Evolutionary conservation across 768 basidiomycete genomes (phyloP).

Genomic region (Pisolithus orientalis): DNA sequence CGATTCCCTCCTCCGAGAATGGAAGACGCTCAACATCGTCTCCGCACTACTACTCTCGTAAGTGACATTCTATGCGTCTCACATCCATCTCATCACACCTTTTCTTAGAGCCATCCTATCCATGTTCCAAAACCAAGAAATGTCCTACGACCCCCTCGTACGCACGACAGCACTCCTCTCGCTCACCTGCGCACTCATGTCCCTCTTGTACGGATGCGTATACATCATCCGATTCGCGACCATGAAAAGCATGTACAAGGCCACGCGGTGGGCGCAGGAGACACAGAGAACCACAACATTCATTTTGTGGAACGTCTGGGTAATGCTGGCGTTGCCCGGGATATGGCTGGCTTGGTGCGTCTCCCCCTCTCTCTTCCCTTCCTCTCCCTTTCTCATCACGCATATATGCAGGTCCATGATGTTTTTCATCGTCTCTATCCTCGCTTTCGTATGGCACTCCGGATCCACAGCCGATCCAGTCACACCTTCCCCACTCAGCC

Average conservation of each 20-base stretch:
- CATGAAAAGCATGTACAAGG: slow-evolving; percentile 68
- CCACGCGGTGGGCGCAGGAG: slow-evolving; percentile 72
- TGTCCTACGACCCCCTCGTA: slow-evolving; percentile 53
- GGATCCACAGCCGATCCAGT: slow-evolving; percentile 39
- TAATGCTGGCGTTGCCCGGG: slow-evolving; percentile 58
- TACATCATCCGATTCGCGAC: slow-evolving; percentile 67
- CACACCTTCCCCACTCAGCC: slow-evolving; percentile 30
- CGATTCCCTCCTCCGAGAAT: no score
- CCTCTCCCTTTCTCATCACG: neutral
- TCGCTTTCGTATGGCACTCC: slow-evolving; percentile 35
- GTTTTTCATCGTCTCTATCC: no score
- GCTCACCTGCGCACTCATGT: slow-evolving; percentile 33
- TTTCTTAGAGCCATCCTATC: slow-evolving; percentile 56
- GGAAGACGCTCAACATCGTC: no score
- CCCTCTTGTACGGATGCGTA: slow-evolving; percentile 53
- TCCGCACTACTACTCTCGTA: slow-evolving; percentile 42
- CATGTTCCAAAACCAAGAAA: slow-evolving; percentile 51
- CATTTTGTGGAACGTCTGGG: slow-evolving; percentile 64
- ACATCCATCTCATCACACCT: no score
- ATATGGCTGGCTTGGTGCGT: slow-evolving; percentile 65
- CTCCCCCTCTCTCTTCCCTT: neutral
- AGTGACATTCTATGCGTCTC: slow-evolving; percentile 13
- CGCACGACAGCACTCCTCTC: slow-evolving; percentile 60
- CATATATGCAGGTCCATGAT: slow-evolving; percentile 51
- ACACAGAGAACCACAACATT: slow-evolving; percentile 43